Conservation (phyloP, 2,329 filamentous ascomycete species). For the Fusarium succisae region DNA sequence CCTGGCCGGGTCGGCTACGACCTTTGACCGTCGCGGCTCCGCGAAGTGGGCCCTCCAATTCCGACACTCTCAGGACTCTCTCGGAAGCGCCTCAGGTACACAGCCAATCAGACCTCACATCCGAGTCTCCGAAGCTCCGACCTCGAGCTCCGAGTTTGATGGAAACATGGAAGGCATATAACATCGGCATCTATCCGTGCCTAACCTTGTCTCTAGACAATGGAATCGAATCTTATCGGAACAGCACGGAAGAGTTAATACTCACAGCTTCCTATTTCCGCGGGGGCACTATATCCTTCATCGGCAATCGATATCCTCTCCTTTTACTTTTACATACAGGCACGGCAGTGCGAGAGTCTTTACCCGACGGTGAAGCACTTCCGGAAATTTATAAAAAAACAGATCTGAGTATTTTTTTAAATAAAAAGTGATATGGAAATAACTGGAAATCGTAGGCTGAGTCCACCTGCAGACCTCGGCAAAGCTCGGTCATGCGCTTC, state of each 20-base stretch:
- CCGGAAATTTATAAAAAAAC: background rate
- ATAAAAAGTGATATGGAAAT: background rate
- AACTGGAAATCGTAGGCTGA: constrained; percentile 6
- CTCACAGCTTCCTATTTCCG: background rate
- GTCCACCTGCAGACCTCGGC: constrained; percentile 26
- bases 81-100: constrained; percentile 9
- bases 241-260: background rate
- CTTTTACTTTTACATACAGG: background rate
- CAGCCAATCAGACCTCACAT: background rate
- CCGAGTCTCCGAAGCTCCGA: constrained; percentile 42
- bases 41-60: constrained; percentile 14
- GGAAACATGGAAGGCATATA: constrained; percentile 30
- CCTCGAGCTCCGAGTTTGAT: constrained; percentile 21
- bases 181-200: constrained; percentile 2
- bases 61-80: background rate
- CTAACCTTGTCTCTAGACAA: background rate
- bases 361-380: constrained; percentile 25
- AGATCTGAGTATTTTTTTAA: background rate
- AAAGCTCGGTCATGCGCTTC: constrained; percentile 33
- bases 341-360: background rate
- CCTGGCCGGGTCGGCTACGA: constrained; percentile 5
- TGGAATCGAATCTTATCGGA: constrained; percentile 6
- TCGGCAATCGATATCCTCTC: background rate
- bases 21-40: constrained; percentile 32
- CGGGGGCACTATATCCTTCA: background rate